Percentiles rank a stretch among this genome's conserved stretches.
Conservation (phyloP, 2,329 filamentous ascomycete genomes). For the Iodosphaeria phyllophila region DNA sequence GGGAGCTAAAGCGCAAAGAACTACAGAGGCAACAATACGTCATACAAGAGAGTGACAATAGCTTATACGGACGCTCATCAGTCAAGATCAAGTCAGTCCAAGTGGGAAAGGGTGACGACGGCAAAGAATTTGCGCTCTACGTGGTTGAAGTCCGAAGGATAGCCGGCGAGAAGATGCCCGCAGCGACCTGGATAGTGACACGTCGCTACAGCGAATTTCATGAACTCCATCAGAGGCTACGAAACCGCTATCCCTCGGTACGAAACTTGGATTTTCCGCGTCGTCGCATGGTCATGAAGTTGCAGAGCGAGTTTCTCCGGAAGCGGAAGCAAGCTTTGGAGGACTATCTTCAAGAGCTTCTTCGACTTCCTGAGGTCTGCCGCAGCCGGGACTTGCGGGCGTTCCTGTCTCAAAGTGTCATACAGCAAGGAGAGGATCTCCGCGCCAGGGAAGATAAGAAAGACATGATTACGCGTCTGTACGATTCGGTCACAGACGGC, state of each 20-base stretch:
- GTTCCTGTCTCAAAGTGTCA: conserved; percentile 78
- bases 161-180: conserved; percentile 87
- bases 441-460: conserved; percentile 46
- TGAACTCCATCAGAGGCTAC: conserved; percentile 77
- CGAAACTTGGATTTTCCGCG: conserved; percentile 82
- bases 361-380: conserved; percentile 82
- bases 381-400: conserved; percentile 80
- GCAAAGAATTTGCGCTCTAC: conserved; percentile 84
- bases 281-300: conserved; percentile 83
- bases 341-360: conserved; percentile 63
- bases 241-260: conserved; percentile 71
- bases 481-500: conserved; percentile 91
- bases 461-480: conserved; percentile 85
- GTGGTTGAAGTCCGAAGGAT: conserved; percentile 80
- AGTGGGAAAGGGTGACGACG: conserved; percentile 79
- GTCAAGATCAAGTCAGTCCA: conserved; percentile 85
- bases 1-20: conserved; percentile 86
- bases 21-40: conserved; percentile 94
- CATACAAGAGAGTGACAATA: conserved; percentile 94
- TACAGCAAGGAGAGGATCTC: conserved; percentile 40
- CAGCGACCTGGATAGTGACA: conserved; percentile 87
- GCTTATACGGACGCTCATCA: conserved; percentile 77
- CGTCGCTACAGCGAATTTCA: conserved; percentile 94
- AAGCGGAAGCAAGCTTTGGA: conserved; percentile 74
- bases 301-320: conserved; percentile 88